Percentiles rank a stretch among this genome's conserved stretches.
Conservation (phyloP, 495 filamentous ascomycete species). For the Lindgomyces ingoldianus region DNA sequence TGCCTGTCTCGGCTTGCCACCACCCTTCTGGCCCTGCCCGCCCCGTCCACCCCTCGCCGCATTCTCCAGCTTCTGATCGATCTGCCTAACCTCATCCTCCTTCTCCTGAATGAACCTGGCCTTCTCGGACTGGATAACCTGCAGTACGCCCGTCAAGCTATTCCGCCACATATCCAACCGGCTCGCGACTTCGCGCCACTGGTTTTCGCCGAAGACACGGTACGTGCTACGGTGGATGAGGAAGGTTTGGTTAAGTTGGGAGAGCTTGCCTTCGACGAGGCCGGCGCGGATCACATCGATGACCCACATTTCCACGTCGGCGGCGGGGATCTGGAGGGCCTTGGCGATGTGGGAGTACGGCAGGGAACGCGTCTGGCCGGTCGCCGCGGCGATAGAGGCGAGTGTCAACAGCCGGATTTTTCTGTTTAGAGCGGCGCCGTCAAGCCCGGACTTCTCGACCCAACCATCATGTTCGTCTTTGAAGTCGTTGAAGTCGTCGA, state of each 20-base stretch:
- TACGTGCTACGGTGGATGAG: conserved; percentile 92
- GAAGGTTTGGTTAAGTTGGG: conserved; percentile 87
- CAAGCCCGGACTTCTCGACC: conserved; percentile 68
- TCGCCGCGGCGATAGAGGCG: conserved; percentile 80
- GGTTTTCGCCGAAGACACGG: conserved; percentile 94
- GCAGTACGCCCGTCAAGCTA: conserved; percentile 71
- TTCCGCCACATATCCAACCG: conserved; percentile 86
- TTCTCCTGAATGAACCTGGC: conserved; percentile 61
- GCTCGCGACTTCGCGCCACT: conserved; percentile 91
- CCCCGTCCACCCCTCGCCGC: conserved; percentile 43
- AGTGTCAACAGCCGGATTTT: conserved; percentile 97
- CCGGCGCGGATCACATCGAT: conserved; percentile 96
- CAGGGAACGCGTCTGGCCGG: conserved; percentile 71
- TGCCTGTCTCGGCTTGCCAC: conserved; percentile 20
- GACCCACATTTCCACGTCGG: conserved; percentile 95
- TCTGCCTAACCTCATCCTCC: conserved; percentile 59
- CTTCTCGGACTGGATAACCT: conserved; percentile 74
- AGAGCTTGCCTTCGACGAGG: conserved; percentile 91
- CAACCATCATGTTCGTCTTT: conserved; percentile 78
- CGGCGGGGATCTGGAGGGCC: conserved; percentile 73
- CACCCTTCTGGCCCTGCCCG: background rate
- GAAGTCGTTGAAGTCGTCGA: conserved; percentile 96
- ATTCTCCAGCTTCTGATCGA: conserved; percentile 58
- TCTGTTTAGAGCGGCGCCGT: conserved; percentile 64
- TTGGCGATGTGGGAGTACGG: conserved; percentile 80